Evolutionary conservation across 2,329 filamentous ascomycete species (phyloP).

Genomic region (Knufia petricola): DNA sequence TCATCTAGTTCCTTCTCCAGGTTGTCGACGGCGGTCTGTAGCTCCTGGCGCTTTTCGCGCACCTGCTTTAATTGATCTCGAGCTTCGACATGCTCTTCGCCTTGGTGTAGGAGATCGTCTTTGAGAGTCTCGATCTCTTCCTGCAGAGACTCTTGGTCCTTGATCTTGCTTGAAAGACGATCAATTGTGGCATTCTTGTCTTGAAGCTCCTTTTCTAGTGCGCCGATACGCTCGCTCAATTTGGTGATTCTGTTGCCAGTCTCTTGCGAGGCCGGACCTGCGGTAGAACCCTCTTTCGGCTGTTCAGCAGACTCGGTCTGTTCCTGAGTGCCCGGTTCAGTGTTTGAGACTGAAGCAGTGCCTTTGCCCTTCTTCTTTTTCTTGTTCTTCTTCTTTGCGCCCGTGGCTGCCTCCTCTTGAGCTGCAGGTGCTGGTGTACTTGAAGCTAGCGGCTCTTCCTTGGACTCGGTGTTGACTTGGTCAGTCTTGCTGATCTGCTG

Average conservation of each 20-base stretch:
- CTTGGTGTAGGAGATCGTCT: constrained; percentile 68
- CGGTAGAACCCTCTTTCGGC: neutral
- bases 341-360: constrained; percentile 18
- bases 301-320: constrained; percentile 15
- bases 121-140: constrained; percentile 80
- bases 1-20: constrained; percentile 62
- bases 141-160: constrained; percentile 64
- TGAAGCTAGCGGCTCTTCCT: constrained; percentile 20
- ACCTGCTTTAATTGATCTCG: constrained; percentile 67
- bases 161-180: constrained; percentile 58
- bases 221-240: constrained; percentile 20
- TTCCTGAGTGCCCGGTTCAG: constrained; percentile 27
- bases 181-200: constrained; percentile 57
- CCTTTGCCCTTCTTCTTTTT: constrained; percentile 65
- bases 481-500: constrained; percentile 24
- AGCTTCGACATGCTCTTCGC: constrained; percentile 73
- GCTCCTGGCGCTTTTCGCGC: constrained; percentile 54
- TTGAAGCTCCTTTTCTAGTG: constrained; percentile 24
- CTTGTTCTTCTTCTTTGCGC: constrained; percentile 66
- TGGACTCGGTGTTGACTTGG: constrained; percentile 16
- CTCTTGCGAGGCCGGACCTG: neutral
- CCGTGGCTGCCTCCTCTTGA: constrained; percentile 19
- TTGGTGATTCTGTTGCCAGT: constrained; percentile 4
- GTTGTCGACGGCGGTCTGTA: constrained; percentile 55
- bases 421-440: constrained; percentile 14